phyloP scores from a whole-genome alignment of 2,329 filamentous ascomycete species.

The Gnomoniopsis smithogilvyi region DNA sequence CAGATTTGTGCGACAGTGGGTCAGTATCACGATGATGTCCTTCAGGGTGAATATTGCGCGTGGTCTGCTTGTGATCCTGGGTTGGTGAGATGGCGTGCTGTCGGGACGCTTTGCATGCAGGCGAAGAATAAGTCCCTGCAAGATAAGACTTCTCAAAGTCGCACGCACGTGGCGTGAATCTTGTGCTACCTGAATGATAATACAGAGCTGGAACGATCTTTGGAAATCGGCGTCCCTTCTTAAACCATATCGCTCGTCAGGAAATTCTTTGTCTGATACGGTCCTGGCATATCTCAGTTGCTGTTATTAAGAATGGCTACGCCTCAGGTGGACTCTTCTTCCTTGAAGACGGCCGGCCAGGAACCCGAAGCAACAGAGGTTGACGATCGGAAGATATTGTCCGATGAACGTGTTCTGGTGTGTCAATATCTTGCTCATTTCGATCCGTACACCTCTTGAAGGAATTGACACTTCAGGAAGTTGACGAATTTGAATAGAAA shows the following conservation, averaged over 20 bases:
- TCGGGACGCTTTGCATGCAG: too few relatives aligned
- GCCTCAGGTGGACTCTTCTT: too few relatives aligned
- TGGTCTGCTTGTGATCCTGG: not conserved
- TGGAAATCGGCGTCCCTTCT: too few relatives aligned
- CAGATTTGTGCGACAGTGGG: not conserved
- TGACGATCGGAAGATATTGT: not conserved
- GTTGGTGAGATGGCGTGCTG: not conserved
- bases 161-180: not conserved
- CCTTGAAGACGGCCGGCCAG: too few relatives aligned
- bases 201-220: not conserved
- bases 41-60: too few relatives aligned
- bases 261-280: too few relatives aligned
- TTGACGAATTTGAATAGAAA: conserved; percentile 27
- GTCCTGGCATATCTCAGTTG: too few relatives aligned
- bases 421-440: not conserved
- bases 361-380: not conserved
- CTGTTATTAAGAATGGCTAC: too few relatives aligned
- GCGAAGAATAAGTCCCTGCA: not conserved
- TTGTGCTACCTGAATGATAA: not conserved
- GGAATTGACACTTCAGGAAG: too few relatives aligned
- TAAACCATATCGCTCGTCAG: too few relatives aligned
- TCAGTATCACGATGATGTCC: not conserved
- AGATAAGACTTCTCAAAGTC: not conserved
- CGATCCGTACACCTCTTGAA: too few relatives aligned
- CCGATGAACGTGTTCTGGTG: not conserved